Evolutionary conservation across 2,329 filamentous ascomycete genomes (phyloP).

Genomic region (Exophiala lecanii-corni): DNA sequence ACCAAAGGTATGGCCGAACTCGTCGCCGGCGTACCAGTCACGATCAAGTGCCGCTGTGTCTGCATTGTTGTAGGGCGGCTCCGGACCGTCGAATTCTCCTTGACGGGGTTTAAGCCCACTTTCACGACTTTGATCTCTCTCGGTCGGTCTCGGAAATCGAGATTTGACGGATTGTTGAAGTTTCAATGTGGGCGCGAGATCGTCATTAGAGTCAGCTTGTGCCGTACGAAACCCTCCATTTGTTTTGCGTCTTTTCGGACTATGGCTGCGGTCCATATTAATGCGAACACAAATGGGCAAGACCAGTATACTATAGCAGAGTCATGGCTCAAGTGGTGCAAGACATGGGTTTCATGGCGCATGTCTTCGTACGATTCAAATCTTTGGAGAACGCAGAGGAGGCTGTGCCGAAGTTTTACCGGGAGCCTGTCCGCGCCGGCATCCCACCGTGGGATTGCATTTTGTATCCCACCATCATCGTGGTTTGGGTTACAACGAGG

Average conservation of each 20-base stretch:
- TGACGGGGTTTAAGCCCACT: conserved; percentile 41
- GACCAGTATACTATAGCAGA: too few relatives aligned
- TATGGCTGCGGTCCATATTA: conserved; percentile 43
- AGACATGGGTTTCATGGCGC: too few relatives aligned
- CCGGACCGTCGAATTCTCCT: conserved; percentile 57
- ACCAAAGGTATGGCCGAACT: conserved; percentile 78
- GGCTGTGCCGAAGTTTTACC: too few relatives aligned
- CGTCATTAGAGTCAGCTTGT: conserved; percentile 35
- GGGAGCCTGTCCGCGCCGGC: too few relatives aligned
- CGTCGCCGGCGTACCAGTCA: conserved; percentile 89
- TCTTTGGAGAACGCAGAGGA: too few relatives aligned
- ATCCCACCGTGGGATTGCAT: too few relatives aligned
- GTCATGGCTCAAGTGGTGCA: too few relatives aligned
- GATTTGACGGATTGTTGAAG: conserved; percentile 37
- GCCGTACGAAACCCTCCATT: conserved; percentile 58
- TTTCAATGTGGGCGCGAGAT: conserved; percentile 38
- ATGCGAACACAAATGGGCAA: too few relatives aligned
- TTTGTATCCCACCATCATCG: too few relatives aligned
- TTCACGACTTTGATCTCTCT: conserved; percentile 24
- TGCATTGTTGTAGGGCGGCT: conserved; percentile 58
- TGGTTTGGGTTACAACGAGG: too few relatives aligned
- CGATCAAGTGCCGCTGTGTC: conserved; percentile 75
- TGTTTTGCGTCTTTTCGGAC: conserved; percentile 63
- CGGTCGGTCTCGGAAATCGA: conserved; percentile 32
- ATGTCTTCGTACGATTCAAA: too few relatives aligned